Percentiles rank a stretch among this genome's conserved stretches.
Evolutionary conservation across 2,329 filamentous ascomycete species (phyloP).

Genomic region (Tricladium varicosporioides): DNA sequence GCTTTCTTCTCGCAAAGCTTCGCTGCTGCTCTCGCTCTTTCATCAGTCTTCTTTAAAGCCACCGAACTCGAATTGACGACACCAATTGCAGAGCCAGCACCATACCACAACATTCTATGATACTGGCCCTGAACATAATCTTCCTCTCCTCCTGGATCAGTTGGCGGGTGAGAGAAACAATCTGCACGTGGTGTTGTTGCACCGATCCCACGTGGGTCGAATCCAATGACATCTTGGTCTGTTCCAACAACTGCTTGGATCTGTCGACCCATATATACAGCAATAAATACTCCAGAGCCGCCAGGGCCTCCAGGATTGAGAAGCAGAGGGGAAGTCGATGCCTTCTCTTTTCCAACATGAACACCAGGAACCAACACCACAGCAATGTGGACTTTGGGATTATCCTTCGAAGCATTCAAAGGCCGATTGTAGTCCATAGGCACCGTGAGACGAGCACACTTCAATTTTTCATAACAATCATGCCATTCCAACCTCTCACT

Average conservation of each 20-base stretch:
- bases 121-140: conserved; percentile 41
- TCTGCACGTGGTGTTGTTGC: conserved; percentile 49
- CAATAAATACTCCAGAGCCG: conserved; percentile 39
- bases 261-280: conserved; percentile 25
- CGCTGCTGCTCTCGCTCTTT: conserved; percentile 42
- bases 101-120: conserved; percentile 21
- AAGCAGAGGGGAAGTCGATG: conserved; percentile 41
- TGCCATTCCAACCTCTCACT: conserved; percentile 45
- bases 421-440: conserved; percentile 47
- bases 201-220: conserved; percentile 50
- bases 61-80: conserved; percentile 47
- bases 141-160: conserved; percentile 32
- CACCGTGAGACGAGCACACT: conserved; percentile 45
- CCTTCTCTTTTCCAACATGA: conserved; percentile 24
- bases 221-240: conserved; percentile 45
- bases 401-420: conserved; percentile 33
- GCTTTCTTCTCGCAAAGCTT: conserved; percentile 40
- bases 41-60: conserved; percentile 45
- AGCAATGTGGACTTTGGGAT: conserved; percentile 31
- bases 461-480: conserved; percentile 38
- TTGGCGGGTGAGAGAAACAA: conserved; percentile 43
- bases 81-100: conserved; percentile 30
- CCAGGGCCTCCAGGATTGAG: conserved; percentile 49
- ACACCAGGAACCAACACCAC: conserved; percentile 25
- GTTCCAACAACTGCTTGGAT: conserved; percentile 39